Percentiles rank a stretch among this genome's conserved stretches.
Evolutionary conservation across 805 yeast species (phyloP).

Genomic region (Barnettozyma pratensis): DNA sequence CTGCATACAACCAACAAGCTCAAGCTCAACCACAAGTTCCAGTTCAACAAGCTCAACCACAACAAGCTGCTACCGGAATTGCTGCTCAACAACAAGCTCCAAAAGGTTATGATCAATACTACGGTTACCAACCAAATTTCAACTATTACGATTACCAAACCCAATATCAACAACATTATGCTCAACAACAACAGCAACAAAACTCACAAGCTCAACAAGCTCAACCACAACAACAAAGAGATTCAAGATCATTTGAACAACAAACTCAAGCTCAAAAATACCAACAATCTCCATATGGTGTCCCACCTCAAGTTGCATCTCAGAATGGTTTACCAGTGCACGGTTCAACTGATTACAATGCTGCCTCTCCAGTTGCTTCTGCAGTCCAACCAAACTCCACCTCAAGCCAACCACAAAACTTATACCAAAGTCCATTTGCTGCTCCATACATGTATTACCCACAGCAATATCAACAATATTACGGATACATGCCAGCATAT

Average conservation of each 20-base stretch:
- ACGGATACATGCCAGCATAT: constrained; percentile 9
- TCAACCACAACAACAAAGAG: constrained; percentile 9
- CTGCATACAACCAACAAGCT: constrained; percentile 8
- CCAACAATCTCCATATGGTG: constrained; percentile 24
- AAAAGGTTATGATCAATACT: constrained; percentile 31
- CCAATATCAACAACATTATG: constrained; percentile 8
- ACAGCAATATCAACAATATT: constrained; percentile 13
- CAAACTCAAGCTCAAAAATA: constrained; percentile 18
- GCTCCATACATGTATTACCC: constrained; percentile 26
- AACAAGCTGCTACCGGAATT: constrained; percentile 10
- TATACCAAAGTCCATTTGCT: constrained; percentile 20
- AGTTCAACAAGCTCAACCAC: constrained; percentile 19
- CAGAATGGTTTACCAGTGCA: constrained; percentile 8
- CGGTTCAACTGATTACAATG: constrained; percentile 15
- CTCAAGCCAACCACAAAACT: constrained; percentile 19
- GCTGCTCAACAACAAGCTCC: constrained; percentile 16
- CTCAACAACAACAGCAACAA: constrained; percentile 5
- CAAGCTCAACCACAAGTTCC: constrained; percentile 12
- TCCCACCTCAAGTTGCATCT: constrained; percentile 22
- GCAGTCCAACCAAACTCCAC: constrained; percentile 23
- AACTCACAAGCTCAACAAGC: constrained; percentile 5
- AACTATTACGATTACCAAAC: constrained; percentile 8
- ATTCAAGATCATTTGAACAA: constrained; percentile 11
- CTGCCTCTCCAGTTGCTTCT: constrained; percentile 26
- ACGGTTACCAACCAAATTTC: constrained; percentile 16